These are phyloP conservation scores for Calocybe gambosa DNA, from an alignment of 1,284 basidiomycete species.

Conservation along the genomic window DNA sequence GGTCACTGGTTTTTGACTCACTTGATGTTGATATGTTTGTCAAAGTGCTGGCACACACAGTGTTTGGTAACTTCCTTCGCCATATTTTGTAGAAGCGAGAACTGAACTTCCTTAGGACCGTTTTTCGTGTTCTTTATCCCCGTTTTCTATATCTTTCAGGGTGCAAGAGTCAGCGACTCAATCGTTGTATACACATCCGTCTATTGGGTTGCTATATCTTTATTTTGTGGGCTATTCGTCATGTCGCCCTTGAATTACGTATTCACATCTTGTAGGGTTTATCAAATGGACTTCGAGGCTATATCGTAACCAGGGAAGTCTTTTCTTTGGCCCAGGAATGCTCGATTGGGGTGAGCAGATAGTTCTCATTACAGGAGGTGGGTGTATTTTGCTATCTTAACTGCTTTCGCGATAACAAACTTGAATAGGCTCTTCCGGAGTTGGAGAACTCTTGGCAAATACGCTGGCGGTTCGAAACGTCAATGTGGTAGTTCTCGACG, in stretches of 20 bases:
- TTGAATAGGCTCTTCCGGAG: slow-evolving; percentile 72
- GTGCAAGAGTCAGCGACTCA: slow-evolving; percentile 43
- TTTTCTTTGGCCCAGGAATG: slow-evolving; percentile 51
- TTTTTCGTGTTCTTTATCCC: slow-evolving; percentile 78
- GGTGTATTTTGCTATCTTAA: slow-evolving; percentile 17
- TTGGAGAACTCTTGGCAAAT: slow-evolving; percentile 82
- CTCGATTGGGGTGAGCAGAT: slow-evolving; percentile 84
- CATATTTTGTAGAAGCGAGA: not conserved
- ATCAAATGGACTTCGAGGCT: slow-evolving; percentile 63
- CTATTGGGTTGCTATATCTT: slow-evolving; percentile 52
- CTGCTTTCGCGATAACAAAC: slow-evolving; percentile 7
- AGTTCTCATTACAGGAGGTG: slow-evolving; percentile 86
- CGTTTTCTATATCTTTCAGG: slow-evolving; percentile 69
- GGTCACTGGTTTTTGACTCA: slow-evolving; percentile 49
- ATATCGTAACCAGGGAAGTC: slow-evolving; percentile 67
- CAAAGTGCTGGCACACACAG: slow-evolving; percentile 70
- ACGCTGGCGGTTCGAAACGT: slow-evolving; percentile 78
- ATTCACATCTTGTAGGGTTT: slow-evolving; percentile 41
- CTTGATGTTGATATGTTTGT: slow-evolving; percentile 70
- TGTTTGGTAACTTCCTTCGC: slow-evolving; percentile 51
- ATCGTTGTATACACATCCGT: slow-evolving; percentile 42
- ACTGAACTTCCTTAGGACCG: slow-evolving; percentile 47
- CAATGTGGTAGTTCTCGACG: slow-evolving; percentile 80
- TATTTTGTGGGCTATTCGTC: slow-evolving; percentile 55
- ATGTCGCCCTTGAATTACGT: not conserved